Base-by-base conservation (phyloP, 108 stramenopile species). In the Fistulifera solaris region DNA sequence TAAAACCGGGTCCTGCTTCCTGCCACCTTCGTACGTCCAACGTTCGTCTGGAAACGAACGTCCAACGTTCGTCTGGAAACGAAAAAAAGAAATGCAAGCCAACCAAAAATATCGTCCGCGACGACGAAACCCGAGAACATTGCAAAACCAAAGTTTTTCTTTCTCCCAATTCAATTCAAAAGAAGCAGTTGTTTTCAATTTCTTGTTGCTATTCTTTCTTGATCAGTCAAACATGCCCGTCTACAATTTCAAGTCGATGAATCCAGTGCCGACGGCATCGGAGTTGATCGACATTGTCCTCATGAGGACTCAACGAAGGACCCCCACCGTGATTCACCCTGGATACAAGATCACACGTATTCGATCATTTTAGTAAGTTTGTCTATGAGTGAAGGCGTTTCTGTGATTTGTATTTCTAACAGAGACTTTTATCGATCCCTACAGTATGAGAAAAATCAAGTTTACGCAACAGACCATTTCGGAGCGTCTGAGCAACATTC, bases 161-260 rank as follows among this genome's bases (percentile, higher is more conserved):
- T 35, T 35, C 31, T 8, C 8, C 31, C 31, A 35, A 8, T 35
- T 3, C 31, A 35, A 6, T n/a, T n/a, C n/a, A n/a, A n/a, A n/a
- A n/a, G n/a, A n/a, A n/a, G n/a, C n/a, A n/a, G n/a, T n/a, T n/a
- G n/a, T n/a, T n/a, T n/a, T n/a, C n/a, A n/a, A 35, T 35, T 8
- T 35, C 8, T 8, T 35, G 3, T 35, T 35, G 31, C 31, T 35
- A 3, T 35, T 35, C 31, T 35, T 21, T 51, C 5, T 21, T 12
- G 16, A 26, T 21, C 7, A 19, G 8, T 4, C 42, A 23, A 80
- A 17, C 75, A 95, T 95, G 96, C 90, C 91, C 24, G 89, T 96
- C 59, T 99, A 98, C 85, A 95, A 99, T 83, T 97, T 98, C 71
- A 99, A 99, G 71, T 87, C 87, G 69, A 96, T 99, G 78, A 72